Conservation (phyloP, 2,329 filamentous ascomycete genomes). For the Talaromyces sp. region DNA sequence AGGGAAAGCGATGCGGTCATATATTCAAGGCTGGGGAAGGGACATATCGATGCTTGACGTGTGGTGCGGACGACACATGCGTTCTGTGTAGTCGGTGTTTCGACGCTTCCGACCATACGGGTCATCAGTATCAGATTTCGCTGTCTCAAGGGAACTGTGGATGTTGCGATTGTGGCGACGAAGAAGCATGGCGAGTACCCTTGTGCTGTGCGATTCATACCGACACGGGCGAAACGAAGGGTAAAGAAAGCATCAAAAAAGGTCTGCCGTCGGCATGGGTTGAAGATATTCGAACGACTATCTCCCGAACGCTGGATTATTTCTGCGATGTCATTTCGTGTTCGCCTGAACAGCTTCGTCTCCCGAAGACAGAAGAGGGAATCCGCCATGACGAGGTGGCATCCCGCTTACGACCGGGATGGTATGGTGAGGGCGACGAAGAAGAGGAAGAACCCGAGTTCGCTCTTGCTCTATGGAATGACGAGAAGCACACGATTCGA, state of each 20-base stretch:
- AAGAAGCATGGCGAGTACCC: conserved; percentile 86
- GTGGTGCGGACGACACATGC: conserved; percentile 90
- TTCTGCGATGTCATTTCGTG: conserved; percentile 98
- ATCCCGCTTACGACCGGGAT: conserved; percentile 72
- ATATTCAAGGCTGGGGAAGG: conserved; percentile 95
- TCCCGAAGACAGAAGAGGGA: conserved; percentile 76
- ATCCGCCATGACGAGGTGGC: conserved; percentile 77
- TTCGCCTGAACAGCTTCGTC: conserved; percentile 87
- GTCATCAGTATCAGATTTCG: conserved; percentile 84
- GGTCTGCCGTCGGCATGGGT: conserved; percentile 72
- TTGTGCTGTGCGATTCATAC: conserved; percentile 90
- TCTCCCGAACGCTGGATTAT: conserved; percentile 83
- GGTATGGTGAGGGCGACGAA: conserved; percentile 64
- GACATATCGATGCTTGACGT: conserved; percentile 91
- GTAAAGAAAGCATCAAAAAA: conserved; percentile 56
- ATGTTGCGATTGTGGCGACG: conserved; percentile 95
- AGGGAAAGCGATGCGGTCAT: conserved; percentile 92
- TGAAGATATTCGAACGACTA: conserved; percentile 76
- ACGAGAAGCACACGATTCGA: conserved; percentile 93
- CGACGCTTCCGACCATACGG: conserved; percentile 89
- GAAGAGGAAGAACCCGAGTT: conserved; percentile 68
- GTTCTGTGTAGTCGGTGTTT: conserved; percentile 93
- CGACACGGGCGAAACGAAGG: conserved; percentile 51
- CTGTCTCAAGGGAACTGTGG: conserved; percentile 88
- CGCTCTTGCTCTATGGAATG: conserved; percentile 89